Conservation (phyloP, 805 yeast genomes). For the Candida sonorensis region DNA sequence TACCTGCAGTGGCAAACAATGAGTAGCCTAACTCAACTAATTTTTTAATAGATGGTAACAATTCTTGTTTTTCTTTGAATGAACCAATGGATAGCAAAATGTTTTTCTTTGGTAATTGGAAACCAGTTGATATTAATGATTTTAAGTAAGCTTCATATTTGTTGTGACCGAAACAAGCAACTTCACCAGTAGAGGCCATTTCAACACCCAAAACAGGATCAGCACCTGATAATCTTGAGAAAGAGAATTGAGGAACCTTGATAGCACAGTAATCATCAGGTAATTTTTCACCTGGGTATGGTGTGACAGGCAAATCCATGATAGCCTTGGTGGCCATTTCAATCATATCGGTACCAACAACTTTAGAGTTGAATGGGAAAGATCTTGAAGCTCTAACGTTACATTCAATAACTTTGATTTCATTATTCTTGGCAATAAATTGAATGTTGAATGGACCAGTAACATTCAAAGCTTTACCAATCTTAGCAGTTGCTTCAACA, state of each 20-base stretch:
- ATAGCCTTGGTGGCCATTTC: conserved; percentile 97
- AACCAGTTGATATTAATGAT: conserved; percentile 91
- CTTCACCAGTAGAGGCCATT: conserved; percentile 99
- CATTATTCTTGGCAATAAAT: conserved; percentile 68
- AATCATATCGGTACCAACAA: conserved; percentile 91
- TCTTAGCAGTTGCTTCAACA: conserved; percentile 86
- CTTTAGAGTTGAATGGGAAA: conserved; percentile 98
- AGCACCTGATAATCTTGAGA: conserved; percentile 95
- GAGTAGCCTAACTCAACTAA: conserved; percentile 80
- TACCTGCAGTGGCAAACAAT: conserved; percentile 97
- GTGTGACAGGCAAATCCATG: conserved; percentile 77
- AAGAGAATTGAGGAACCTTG: conserved; percentile 96
- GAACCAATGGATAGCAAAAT: conserved; percentile 93
- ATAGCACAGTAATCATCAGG: conserved; percentile 94
- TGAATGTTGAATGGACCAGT: conserved; percentile 99
- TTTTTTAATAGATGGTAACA: conserved; percentile 79
- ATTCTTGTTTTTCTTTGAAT: conserved; percentile 89
- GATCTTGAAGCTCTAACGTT: conserved; percentile 98
- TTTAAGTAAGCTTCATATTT: conserved; percentile 97
- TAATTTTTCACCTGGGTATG: conserved; percentile 83
- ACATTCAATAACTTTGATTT: conserved; percentile 95
- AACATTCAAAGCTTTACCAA: conserved; percentile 89
- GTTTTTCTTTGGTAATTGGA: conserved; percentile 91
- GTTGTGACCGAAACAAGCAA: conserved; percentile 93
- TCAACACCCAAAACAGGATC: conserved; percentile 98